Percentiles rank a stretch among this genome's conserved stretches.
These are phyloP conservation scores for Colletotrichum falcatum DNA, from an alignment of 2,329 filamentous ascomycete genomes.

Conservation along the genomic window DNA sequence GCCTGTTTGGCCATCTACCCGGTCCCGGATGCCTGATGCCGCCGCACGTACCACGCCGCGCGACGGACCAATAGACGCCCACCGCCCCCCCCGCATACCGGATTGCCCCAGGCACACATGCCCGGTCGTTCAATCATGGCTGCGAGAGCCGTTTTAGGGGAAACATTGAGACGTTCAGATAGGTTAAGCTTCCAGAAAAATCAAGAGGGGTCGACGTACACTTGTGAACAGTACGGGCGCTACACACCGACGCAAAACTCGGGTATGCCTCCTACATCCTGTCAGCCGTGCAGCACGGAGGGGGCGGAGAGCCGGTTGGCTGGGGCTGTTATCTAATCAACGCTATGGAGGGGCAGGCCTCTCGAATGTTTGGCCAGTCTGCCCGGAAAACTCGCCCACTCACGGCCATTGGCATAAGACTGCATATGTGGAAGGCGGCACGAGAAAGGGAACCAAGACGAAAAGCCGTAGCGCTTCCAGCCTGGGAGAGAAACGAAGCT, in stretches of 20 bases:
- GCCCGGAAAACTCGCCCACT: not conserved
- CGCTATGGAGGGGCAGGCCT: not conserved
- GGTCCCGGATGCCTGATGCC: conserved; percentile 11
- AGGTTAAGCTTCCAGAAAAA: not conserved
- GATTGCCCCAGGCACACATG: conserved; percentile 12
- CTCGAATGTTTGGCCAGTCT: not conserved
- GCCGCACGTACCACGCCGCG: conserved; percentile 9
- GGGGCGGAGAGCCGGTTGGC: conserved; percentile 32
- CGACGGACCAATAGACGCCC: conserved; percentile 5
- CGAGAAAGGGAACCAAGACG: conserved; percentile 6
- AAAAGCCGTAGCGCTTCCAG: conserved; percentile 15
- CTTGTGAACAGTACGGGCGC: not conserved
- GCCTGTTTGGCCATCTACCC: conserved; percentile 19
- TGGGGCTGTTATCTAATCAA: not conserved
- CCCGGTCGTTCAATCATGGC: not conserved
- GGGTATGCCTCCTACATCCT: conserved; percentile 24
- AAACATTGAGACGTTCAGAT: not conserved
- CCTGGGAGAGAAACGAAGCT: not conserved
- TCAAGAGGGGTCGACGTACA: not conserved
- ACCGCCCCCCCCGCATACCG: not conserved
- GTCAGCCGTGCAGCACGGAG: conserved; percentile 20
- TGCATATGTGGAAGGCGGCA: conserved; percentile 9
- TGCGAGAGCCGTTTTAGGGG: not conserved
- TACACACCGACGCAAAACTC: not conserved
- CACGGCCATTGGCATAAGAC: not conserved